Percentiles rank a stretch among this genome's conserved stretches.
Evolutionary conservation across 306 rosid genomes (phyloP).

Genomic region (Gynostemma pentaphyllum): DNA sequence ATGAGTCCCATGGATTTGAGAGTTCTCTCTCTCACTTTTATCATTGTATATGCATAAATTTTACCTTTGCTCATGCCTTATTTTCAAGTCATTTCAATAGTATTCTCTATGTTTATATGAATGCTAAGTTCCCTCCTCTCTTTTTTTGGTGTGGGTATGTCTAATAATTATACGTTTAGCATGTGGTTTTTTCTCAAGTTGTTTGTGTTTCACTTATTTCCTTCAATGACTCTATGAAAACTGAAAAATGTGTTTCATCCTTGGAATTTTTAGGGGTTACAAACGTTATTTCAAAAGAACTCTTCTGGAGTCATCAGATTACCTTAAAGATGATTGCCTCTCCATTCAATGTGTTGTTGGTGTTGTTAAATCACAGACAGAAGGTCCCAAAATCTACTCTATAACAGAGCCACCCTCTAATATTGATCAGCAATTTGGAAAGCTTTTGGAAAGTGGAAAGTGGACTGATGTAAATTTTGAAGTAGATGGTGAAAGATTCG

Average conservation of each 20-base stretch:
- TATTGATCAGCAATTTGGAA: constrained; percentile 39
- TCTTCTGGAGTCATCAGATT: constrained; percentile 43
- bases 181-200: neutral
- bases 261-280: constrained; percentile 42
- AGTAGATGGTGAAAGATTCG: constrained; percentile 41
- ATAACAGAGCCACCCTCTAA: constrained; percentile 35
- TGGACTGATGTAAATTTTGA: constrained; percentile 46
- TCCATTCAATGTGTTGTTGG: constrained; percentile 45
- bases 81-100: neutral
- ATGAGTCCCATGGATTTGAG: neutral
- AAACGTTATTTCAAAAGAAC: constrained; percentile 49
- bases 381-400: constrained; percentile 39
- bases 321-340: constrained; percentile 50
- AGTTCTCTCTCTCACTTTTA: neutral
- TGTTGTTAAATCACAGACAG: constrained; percentile 41
- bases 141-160: too few relatives aligned
- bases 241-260: neutral
- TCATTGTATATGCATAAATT: neutral
- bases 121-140: neutral
- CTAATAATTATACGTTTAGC: neutral
- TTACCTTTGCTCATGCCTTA: neutral
- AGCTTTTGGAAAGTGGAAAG: constrained; percentile 41
- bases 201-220: neutral
- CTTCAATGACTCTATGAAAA: neutral
- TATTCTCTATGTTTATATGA: neutral